Evolutionary conservation across 352 stramenopile genomes (phyloP), one percentile per base, ranked within the genome.

Genomic region (Globisporangium yorkense): DNA sequence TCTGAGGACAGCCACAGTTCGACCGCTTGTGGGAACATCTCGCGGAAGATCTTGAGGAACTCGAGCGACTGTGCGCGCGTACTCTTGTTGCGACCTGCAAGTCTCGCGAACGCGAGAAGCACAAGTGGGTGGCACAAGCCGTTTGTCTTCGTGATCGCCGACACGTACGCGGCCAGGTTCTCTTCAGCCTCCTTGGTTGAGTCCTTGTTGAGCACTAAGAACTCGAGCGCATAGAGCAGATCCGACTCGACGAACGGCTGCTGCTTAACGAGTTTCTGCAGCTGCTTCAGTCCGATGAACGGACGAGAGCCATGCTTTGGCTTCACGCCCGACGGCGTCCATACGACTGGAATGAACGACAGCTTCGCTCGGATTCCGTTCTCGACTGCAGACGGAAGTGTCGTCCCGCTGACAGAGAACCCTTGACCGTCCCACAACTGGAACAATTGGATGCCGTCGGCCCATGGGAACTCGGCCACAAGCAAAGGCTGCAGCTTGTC

Each of bases 171-270:
- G 41, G 77, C 65, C 46, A 92, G 24, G 31, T 64, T 66, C 1
- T 24, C 45, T 3, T 66, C 43, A 1, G 65, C 59, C 37, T 84
- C 75, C 3, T 16, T 56, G 0, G 54, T 57, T 21, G 70, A 56
- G 13, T 68, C 51, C 57, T 84, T 86, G 15, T 71, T 65, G 4
- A 92, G 67, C 24, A 64, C 51, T 0, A 92, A 59, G 15, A 78
- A 40, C 48, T 92, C 82, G n/a, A 92, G 46, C 16, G 71, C 75
- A 13, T 56, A 15, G n/a, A 92, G 83, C 21, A 92, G 40, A 3
- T 79, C 57, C 6, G 65, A 63, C 54, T 89, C 77, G 5, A 40
- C 47, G 47, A 81, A 68, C 27, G 67, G 51, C 27, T 67, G 63
- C 44, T 67, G 63, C 24, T 56, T 61, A 0, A 29, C 52, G 12